Percentiles rank a stretch among this genome's conserved stretches.
Conservation (phyloP, 2,329 filamentous ascomycete genomes). For the Arthroderma sp. region DNA sequence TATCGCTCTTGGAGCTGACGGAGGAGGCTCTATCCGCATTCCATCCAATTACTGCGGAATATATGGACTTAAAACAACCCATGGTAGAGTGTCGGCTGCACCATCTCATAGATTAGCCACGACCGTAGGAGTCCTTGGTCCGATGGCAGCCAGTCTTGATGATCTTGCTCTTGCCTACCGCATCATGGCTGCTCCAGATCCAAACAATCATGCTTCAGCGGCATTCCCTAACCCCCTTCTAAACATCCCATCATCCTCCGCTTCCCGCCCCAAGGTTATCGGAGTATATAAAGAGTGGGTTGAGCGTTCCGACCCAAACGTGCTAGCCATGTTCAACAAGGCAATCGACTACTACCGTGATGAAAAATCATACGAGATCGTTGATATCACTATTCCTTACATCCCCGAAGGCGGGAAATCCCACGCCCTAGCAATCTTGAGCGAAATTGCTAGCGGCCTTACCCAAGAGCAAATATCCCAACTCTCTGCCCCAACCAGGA, state of each 20-base stretch:
- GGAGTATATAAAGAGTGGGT: constrained; percentile 62
- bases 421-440: constrained; percentile 65
- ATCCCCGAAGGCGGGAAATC: constrained; percentile 61
- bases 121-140: constrained; percentile 57
- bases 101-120: constrained; percentile 49
- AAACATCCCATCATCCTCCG: constrained; percentile 36
- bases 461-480: constrained; percentile 41
- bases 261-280: constrained; percentile 44
- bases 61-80: constrained; percentile 69
- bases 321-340: constrained; percentile 49
- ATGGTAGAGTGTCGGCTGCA: constrained; percentile 52
- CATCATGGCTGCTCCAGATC: constrained; percentile 61
- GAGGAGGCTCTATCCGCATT: constrained; percentile 63
- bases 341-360: constrained; percentile 45
- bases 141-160: constrained; percentile 61
- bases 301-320: constrained; percentile 51
- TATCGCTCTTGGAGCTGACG: constrained; percentile 60
- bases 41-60: constrained; percentile 65
- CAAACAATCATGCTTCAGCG: constrained; percentile 47
- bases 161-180: constrained; percentile 77
- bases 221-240: constrained; percentile 46
- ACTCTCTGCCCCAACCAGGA: constrained; percentile 55
- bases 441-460: constrained; percentile 50
- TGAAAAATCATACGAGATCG: constrained; percentile 31
- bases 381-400: constrained; percentile 42